These are phyloP conservation scores for Selaginella tamariscina DNA, from an alignment of 75 land plant genomes.

Conservation along the genomic window DNA sequence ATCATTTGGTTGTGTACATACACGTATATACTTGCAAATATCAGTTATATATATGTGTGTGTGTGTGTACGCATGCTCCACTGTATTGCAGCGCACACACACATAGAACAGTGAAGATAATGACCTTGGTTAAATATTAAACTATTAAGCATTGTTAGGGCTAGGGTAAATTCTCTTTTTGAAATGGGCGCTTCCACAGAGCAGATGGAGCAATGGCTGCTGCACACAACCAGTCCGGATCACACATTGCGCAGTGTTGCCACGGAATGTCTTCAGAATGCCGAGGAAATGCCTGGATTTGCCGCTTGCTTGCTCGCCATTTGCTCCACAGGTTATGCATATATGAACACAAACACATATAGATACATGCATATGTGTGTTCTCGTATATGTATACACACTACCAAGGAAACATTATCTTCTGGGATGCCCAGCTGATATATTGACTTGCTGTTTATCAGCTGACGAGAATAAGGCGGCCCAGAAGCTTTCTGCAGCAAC, in stretches of 20 bases:
- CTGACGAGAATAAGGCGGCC: slow-evolving; percentile 39
- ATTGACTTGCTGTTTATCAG: slow-evolving; percentile 18
- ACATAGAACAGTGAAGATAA: too few relatives aligned
- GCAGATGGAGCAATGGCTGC: slow-evolving; percentile 26
- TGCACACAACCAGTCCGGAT: slow-evolving; percentile 37
- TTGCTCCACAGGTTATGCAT: slow-evolving; percentile 34
- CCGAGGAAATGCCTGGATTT: slow-evolving; percentile 32
- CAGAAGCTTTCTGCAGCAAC: slow-evolving; percentile 62
- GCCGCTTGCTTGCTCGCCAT: slow-evolving; percentile 47
- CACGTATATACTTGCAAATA: too few relatives aligned
- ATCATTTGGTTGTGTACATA: too few relatives aligned
- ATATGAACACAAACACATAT: slow-evolving; percentile 3
- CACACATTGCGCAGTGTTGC: slow-evolving; percentile 28
- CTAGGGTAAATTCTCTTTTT: too few relatives aligned
- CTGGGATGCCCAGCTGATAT: neutral
- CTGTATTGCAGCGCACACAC: too few relatives aligned
- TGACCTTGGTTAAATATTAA: too few relatives aligned
- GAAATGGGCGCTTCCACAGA: neutral
- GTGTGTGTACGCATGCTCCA: too few relatives aligned
- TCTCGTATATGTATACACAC: neutral
- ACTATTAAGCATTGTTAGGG: too few relatives aligned
- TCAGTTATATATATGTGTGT: too few relatives aligned
- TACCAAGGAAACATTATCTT: neutral
- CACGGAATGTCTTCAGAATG: slow-evolving; percentile 40
- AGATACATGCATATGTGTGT: neutral